These are phyloP conservation scores for Penicillium angulare DNA, from an alignment of 495 filamentous ascomycete species.

Conservation along the genomic window DNA sequence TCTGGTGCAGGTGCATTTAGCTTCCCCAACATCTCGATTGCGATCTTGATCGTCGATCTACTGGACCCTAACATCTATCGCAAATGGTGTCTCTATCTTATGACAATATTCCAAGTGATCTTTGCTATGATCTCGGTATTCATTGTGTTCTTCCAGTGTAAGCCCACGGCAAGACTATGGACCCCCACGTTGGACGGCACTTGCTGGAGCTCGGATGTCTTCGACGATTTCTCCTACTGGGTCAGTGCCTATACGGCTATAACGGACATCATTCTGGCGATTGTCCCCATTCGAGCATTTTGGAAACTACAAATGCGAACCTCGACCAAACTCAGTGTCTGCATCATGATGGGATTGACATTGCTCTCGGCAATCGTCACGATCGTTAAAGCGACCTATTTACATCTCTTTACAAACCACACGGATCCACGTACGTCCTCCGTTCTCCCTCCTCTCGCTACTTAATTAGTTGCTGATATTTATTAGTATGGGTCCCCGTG, in stretches of 20 bases:
- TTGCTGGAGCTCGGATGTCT: constrained; percentile 19
- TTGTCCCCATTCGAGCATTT: constrained; percentile 22
- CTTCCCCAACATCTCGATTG: constrained; percentile 27
- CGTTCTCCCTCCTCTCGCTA: background rate
- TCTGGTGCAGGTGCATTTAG: constrained; percentile 20
- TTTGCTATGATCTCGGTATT: constrained; percentile 22
- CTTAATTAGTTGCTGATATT: background rate
- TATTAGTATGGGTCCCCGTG: constrained; percentile 13
- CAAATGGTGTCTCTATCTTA: constrained; percentile 13
- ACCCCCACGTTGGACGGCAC: constrained; percentile 7
- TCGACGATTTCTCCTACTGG: constrained; percentile 20
- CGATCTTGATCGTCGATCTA: constrained; percentile 21
- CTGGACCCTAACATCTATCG: constrained; percentile 22
- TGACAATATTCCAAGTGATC: constrained; percentile 21
- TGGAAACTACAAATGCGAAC: constrained; percentile 26
- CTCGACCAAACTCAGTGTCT: constrained; percentile 19
- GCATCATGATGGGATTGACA: constrained; percentile 28
- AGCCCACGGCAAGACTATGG: constrained; percentile 18
- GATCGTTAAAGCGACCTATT: constrained; percentile 17
- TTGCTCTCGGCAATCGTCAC: constrained; percentile 22
- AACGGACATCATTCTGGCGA: constrained; percentile 26
- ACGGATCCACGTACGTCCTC: constrained; percentile 12
- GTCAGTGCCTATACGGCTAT: constrained; percentile 25
- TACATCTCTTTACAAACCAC: constrained; percentile 15
- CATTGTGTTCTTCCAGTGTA: constrained; percentile 26